These are phyloP conservation scores for Yamadazyma friedrichii DNA, from an alignment of 1,139 yeast species.

Conservation along the genomic window DNA sequence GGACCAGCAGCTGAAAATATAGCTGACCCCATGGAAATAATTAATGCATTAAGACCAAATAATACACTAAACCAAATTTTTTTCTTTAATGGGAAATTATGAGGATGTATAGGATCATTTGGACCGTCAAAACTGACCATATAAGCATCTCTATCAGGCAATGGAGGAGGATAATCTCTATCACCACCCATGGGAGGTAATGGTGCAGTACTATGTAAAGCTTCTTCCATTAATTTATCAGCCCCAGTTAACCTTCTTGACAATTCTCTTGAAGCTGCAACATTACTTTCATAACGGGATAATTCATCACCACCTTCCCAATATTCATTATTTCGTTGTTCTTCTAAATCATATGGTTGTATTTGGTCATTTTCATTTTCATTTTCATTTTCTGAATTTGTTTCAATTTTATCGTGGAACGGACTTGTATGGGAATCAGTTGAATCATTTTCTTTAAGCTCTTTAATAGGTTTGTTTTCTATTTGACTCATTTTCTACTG, in stretches of 20 bases:
- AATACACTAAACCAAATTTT: constrained; percentile 27
- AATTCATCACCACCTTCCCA: constrained; percentile 24
- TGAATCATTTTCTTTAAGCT: background rate
- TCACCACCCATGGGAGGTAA: constrained; percentile 42
- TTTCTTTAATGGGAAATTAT: constrained; percentile 39
- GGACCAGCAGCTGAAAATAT: constrained; percentile 34
- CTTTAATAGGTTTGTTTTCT: too few species aligned
- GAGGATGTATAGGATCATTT: constrained; percentile 49
- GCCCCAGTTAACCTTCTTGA: constrained; percentile 35
- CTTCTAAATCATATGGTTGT: constrained; percentile 5
- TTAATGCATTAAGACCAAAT: constrained; percentile 34
- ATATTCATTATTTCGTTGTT: constrained; percentile 7
- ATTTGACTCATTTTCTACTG: too few species aligned
- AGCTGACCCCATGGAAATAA: constrained; percentile 50
- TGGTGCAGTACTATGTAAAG: constrained; percentile 27
- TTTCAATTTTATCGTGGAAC: background rate
- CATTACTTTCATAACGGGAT: constrained; percentile 26
- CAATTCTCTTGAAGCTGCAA: constrained; percentile 24
- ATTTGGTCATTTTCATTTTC: constrained; percentile 1
- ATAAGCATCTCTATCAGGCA: constrained; percentile 35
- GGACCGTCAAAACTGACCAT: constrained; percentile 48
- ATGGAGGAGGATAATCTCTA: constrained; percentile 34
- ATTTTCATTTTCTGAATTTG: background rate
- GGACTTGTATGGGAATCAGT: background rate
- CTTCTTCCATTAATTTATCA: constrained; percentile 25